Percentiles rank a stretch among this genome's conserved stretches.
Evolutionary conservation across 2,329 filamentous ascomycete genomes (phyloP).

Genomic region (Arthroderma sp.): DNA sequence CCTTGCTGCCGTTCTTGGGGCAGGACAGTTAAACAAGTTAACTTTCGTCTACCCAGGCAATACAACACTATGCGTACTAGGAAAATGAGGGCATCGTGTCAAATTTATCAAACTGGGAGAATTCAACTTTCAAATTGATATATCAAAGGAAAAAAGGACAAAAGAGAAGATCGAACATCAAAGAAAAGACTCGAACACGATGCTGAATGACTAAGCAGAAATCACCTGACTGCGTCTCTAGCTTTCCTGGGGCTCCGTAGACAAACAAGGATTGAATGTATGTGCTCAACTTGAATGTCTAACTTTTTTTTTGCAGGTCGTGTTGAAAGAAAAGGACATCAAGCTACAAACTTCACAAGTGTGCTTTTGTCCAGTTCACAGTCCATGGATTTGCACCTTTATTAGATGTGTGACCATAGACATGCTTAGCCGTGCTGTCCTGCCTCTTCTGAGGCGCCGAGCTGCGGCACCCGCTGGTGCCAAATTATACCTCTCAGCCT

Average conservation of each 20-base stretch:
- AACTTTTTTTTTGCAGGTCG: too few relatives aligned
- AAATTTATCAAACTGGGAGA: constrained; percentile 43
- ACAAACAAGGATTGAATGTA: too few relatives aligned
- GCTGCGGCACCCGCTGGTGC: constrained; percentile 21
- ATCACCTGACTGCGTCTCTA: not conserved
- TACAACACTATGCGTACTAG: constrained; percentile 45
- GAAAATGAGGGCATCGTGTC: constrained; percentile 38
- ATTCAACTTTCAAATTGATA: constrained; percentile 41
- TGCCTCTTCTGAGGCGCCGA: constrained; percentile 33
- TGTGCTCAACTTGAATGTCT: too few relatives aligned
- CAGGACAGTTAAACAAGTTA: constrained; percentile 24
- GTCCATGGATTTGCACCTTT: too few relatives aligned
- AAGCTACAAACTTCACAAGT: too few relatives aligned
- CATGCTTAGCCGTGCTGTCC: constrained; percentile 34
- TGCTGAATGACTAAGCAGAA: not conserved
- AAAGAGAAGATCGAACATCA: constrained; percentile 9
- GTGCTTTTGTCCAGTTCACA: too few relatives aligned
- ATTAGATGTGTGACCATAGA: constrained; percentile 4
- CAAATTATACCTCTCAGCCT: constrained; percentile 21
- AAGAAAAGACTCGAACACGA: constrained; percentile 9
- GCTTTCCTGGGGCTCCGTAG: not conserved
- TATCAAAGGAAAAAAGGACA: constrained; percentile 27
- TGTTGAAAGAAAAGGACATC: too few relatives aligned
- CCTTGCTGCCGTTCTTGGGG: constrained; percentile 39
- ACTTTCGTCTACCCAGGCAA: constrained; percentile 37